A percentile compares a stretch with the other conserved stretches of the same genome.
phyloP scores from a whole-genome alignment of 306 rosid genomes.

The Quercus mongolica region DNA sequence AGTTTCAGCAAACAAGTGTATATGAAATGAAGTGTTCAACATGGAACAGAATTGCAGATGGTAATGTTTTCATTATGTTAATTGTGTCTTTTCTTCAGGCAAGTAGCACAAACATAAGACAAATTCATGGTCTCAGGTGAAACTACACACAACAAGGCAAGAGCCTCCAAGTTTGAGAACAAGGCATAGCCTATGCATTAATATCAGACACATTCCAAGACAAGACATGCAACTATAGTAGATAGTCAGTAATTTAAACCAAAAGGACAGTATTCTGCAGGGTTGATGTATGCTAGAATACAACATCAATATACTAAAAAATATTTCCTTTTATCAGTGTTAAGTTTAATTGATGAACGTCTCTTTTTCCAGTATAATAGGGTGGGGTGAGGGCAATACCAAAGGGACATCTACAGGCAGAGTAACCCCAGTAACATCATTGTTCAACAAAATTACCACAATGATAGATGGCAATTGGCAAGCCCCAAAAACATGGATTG shows the following conservation, averaged over 20 bases:
- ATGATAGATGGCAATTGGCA: background rate
- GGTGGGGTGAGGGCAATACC: background rate
- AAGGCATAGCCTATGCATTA: background rate
- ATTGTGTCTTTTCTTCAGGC: background rate
- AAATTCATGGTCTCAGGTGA: background rate
- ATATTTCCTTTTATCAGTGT: background rate
- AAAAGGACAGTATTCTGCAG: background rate
- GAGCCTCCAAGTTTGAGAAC: background rate
- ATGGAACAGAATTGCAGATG: background rate
- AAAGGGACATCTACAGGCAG: background rate
- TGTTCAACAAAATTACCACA: background rate
- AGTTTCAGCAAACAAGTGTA: background rate
- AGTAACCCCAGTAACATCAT: background rate
- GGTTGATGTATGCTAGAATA: background rate
- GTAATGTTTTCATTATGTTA: background rate
- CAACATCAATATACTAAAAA: background rate
- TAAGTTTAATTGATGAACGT: background rate
- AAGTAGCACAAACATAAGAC: background rate
- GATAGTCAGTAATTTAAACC: background rate
- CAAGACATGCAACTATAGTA: background rate
- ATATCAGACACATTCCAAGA: background rate
- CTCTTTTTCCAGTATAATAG: background rate
- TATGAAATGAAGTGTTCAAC: background rate
- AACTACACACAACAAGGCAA: background rate
- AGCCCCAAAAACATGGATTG: background rate